These are phyloP conservation scores for Solanum ossicruentum DNA, from an alignment of 257 asterid genomes.

Conservation along the genomic window DNA sequence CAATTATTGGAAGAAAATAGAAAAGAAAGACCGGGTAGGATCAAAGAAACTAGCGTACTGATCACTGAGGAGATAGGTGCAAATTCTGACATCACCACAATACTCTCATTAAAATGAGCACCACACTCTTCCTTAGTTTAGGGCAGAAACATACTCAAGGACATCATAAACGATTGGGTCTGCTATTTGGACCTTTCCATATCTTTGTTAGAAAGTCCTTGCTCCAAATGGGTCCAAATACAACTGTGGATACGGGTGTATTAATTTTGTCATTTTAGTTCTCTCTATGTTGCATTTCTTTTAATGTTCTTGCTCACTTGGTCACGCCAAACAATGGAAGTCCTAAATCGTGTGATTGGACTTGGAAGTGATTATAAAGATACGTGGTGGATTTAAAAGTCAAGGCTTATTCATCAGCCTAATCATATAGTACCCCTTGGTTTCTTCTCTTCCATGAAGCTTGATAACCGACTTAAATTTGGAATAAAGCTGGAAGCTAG, in stretches of 20 bases:
- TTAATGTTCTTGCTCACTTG: background rate
- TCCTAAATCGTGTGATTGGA: background rate
- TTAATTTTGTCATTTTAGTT: background rate
- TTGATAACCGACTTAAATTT: background rate
- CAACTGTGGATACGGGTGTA: background rate
- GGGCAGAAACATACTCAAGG: too few relatives aligned
- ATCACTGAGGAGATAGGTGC: too few relatives aligned
- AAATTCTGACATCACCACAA: too few relatives aligned
- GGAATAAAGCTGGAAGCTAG: background rate
- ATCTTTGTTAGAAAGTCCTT: background rate
- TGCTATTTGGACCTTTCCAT: background rate
- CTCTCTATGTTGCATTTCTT: background rate
- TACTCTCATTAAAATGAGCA: too few relatives aligned
- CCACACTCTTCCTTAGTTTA: too few relatives aligned
- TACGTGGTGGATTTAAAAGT: background rate
- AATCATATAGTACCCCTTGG: background rate
- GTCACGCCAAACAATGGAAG: background rate
- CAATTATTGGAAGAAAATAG: too few relatives aligned
- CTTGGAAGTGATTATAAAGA: background rate
- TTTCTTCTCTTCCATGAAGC: background rate
- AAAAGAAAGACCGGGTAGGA: too few relatives aligned
- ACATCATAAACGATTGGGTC: background rate
- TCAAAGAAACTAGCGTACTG: too few relatives aligned
- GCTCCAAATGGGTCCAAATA: background rate
- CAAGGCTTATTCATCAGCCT: background rate